These are phyloP conservation scores for Globisporangium carolinianum DNA, from an alignment of 352 stramenopile genomes.

Conservation along the genomic window DNA sequence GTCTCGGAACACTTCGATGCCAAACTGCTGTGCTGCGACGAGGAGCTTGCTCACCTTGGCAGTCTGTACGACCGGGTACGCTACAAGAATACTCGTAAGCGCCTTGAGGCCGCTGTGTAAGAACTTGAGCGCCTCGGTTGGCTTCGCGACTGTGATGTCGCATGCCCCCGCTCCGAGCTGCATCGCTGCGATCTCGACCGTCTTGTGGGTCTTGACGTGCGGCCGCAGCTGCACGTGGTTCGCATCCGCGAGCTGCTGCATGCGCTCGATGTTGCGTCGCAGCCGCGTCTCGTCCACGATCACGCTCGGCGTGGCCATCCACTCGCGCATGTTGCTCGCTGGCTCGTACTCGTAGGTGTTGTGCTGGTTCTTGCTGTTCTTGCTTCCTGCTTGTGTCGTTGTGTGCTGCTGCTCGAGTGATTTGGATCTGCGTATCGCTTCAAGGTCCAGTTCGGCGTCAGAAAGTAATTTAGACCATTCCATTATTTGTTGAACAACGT, in stretches of 20 bases:
- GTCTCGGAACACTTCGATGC: conserved; percentile 26
- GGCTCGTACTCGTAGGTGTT: no score
- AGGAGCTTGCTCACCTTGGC: conserved; percentile 53
- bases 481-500: no score
- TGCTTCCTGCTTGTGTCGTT: no score
- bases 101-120: conserved; percentile 30
- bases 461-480: no score
- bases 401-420: no score
- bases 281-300: conserved; percentile 50
- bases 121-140: conserved; percentile 59
- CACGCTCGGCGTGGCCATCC: conserved; percentile 61
- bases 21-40: conserved; percentile 31
- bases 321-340: conserved; percentile 24
- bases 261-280: conserved; percentile 53
- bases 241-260: conserved; percentile 44
- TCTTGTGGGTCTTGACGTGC: conserved; percentile 79
- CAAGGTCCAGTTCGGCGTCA: no score
- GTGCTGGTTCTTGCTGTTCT: no score
- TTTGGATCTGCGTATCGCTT: no score
- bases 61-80: conserved; percentile 61
- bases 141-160: conserved; percentile 65
- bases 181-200: conserved; percentile 47
- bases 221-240: conserved; percentile 52
- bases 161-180: conserved; percentile 46
- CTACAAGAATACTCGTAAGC: conserved; percentile 52